Conservation (phyloP, 169 alveolate genomes). For the Cryptosporidium canis region DNA sequence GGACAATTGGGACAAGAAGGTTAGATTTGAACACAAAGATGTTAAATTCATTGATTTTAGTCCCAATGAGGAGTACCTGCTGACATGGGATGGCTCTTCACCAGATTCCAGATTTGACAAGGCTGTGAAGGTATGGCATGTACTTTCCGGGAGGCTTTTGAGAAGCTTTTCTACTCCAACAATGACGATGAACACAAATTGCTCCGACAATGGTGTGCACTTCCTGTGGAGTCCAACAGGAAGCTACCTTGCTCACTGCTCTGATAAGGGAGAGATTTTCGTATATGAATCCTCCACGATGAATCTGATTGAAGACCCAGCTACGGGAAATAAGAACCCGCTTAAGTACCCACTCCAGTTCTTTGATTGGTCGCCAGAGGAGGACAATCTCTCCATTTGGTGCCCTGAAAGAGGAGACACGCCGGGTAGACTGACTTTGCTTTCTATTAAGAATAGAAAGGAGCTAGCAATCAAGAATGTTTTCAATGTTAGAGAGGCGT, state of each 20-base stretch:
- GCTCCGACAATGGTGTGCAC: constrained; percentile 82
- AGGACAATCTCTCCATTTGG: constrained; percentile 86
- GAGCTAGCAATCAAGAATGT: constrained; percentile 89
- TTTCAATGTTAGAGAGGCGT: constrained; percentile 84
- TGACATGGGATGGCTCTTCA: constrained; percentile 91
- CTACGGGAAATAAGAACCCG: constrained; percentile 83
- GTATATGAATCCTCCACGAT: constrained; percentile 83
- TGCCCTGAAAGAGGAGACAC: constrained; percentile 88
- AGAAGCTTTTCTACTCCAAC: constrained; percentile 79
- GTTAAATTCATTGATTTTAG: constrained; percentile 87
- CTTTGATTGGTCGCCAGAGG: constrained; percentile 92
- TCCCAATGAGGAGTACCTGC: constrained; percentile 88
- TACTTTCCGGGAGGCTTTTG: constrained; percentile 85
- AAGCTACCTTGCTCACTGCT: constrained; percentile 84
- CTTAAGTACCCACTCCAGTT: constrained; percentile 84
- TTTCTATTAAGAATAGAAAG: constrained; percentile 86
- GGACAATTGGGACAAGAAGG: constrained; percentile 83
- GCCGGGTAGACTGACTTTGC: constrained; percentile 85
- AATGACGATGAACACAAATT: constrained; percentile 75
- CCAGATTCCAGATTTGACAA: constrained; percentile 84
- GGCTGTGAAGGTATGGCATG: constrained; percentile 88
- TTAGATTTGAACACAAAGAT: constrained; percentile 88
- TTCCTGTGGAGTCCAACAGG: constrained; percentile 88
- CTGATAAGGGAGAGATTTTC: constrained; percentile 77
- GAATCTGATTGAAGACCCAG: constrained; percentile 80